Evolutionary conservation across 208 protist genomes (phyloP), one percentile per base, ranked within the genome.

Genomic region (Leishmania turanica): DNA sequence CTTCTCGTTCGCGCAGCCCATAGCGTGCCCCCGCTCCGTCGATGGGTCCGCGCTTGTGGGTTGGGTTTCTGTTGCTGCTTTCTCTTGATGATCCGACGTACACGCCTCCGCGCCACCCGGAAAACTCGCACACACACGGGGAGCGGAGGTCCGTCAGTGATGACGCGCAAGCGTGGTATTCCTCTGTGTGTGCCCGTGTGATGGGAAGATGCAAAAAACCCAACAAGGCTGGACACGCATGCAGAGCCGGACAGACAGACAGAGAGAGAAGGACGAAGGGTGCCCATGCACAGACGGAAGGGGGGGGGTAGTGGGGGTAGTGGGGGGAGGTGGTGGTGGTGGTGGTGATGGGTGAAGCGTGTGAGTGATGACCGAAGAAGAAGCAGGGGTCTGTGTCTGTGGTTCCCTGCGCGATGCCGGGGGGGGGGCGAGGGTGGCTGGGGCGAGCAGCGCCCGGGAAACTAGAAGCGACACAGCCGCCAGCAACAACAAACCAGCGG

Each of bases 1-100:
- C 78, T 89, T 88, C 15, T 76, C 34, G 73, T 84, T 88, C 3
- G 72, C 47, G 24, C 75, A 80, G 3, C 86, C 90, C 86, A 93
- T 91, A 8, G 3, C 40, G 31, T n/a, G 13, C 31, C 34, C 66
- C 66, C 21, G 21, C 66, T 72, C 15, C 40, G 66, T 49, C 40
- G 34, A n/a, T 31, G 6, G 34, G 21, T 6, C 19, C n/a, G 21
- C 6, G 27, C 27, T 13, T 15, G 15, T 1, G 47, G 42, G 47
- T 51, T 37, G 40, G 37, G 66, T n/a, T 71, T n/a, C 11, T 42
- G 3, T 8, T 27, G 47, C 19, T 9, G 31, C 31, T 13, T 68
- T 68, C 62, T 11, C 31, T 40, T 68, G 62, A 66, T 37, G 62
- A 68, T 40, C 31, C 62, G 17, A 68, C 62, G 31, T 54, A 13